Evolutionary conservation across 2,329 filamentous ascomycete species (phyloP).

Genomic region (Shiraia sp.): DNA sequence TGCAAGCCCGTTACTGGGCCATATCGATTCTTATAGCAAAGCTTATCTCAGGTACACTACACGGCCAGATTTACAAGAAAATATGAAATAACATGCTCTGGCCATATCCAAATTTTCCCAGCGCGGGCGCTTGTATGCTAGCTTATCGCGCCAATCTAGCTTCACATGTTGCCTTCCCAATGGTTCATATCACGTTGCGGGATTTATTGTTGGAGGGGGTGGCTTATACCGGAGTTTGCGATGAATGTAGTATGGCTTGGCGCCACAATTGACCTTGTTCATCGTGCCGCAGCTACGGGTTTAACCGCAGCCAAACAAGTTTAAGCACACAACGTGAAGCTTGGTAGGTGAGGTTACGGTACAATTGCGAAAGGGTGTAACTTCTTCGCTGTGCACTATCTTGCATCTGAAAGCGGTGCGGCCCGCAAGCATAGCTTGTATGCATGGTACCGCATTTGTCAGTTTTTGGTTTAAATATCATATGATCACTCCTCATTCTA

Average conservation of each 20-base stretch:
- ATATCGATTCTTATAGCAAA: constrained; percentile 1
- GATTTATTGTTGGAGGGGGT: constrained; percentile 8
- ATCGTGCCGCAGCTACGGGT: too few relatives aligned
- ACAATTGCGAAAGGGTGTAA: too few relatives aligned
- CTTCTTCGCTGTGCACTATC: too few relatives aligned
- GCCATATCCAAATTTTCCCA: constrained; percentile 2
- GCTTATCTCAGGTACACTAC: constrained; percentile 4
- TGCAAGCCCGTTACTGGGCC: background rate
- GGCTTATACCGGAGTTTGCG: constrained; percentile 1
- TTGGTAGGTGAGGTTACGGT: too few relatives aligned
- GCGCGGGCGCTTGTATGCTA: constrained; percentile 1
- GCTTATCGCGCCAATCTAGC: background rate
- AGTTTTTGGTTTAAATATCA: too few relatives aligned
- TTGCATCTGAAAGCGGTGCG: too few relatives aligned
- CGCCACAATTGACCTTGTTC: too few relatives aligned
- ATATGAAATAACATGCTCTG: constrained; percentile 2
- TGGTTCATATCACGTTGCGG: constrained; percentile 1
- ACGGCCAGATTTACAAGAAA: constrained; percentile 1
- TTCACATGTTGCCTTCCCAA: constrained; percentile 2
- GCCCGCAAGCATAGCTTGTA: too few relatives aligned
- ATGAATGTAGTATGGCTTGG: constrained; percentile 3
- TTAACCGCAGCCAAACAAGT: too few relatives aligned
- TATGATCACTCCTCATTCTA: too few relatives aligned
- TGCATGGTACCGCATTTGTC: too few relatives aligned
- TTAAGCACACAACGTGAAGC: too few relatives aligned